A percentile compares a stretch with the other conserved stretches of the same genome.
These are phyloP conservation scores for Suillus sp. DNA, from an alignment of 768 basidiomycete species.

Conservation along the genomic window DNA sequence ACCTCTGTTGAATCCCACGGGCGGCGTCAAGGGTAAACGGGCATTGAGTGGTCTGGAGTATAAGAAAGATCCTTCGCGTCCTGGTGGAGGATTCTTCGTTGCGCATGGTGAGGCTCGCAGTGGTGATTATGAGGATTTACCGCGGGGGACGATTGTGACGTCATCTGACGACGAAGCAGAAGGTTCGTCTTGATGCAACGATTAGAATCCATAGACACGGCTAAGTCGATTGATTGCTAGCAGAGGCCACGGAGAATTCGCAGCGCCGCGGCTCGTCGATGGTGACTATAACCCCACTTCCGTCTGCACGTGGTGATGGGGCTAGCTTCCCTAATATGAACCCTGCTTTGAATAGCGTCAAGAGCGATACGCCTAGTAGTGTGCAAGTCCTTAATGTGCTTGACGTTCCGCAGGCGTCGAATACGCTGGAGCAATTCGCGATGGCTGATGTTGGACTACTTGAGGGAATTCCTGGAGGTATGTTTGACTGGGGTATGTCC, in stretches of 20 bases:
- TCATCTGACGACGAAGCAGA: slow-evolving; percentile 49
- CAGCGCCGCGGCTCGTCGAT: slow-evolving; percentile 39
- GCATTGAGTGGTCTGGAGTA: slow-evolving; percentile 62
- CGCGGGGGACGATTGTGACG: slow-evolving; percentile 56
- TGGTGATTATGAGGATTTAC: slow-evolving; percentile 54
- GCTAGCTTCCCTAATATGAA: slow-evolving; percentile 61
- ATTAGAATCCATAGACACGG: slow-evolving; percentile 18
- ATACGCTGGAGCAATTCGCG: slow-evolving; percentile 62
- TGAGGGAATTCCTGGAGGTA: slow-evolving; percentile 78
- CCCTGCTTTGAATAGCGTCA: slow-evolving; percentile 65
- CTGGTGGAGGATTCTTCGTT: slow-evolving; percentile 87
- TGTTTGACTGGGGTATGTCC: slow-evolving; percentile 84
- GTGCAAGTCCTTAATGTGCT: slow-evolving; percentile 80
- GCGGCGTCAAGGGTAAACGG: slow-evolving; percentile 61
- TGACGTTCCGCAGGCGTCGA: slow-evolving; percentile 58
- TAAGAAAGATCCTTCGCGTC: slow-evolving; percentile 75
- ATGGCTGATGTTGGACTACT: slow-evolving; percentile 69
- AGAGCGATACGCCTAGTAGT: slow-evolving; percentile 41
- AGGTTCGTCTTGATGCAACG: slow-evolving; percentile 44
- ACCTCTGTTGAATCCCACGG: slow-evolving; percentile 87
- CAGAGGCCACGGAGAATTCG: slow-evolving; percentile 21
- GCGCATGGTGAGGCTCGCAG: slow-evolving; percentile 52
- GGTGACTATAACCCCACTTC: slow-evolving; percentile 58
- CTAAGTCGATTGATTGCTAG: slow-evolving; percentile 7
- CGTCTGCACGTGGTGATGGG: slow-evolving; percentile 29